phyloP scores from a whole-genome alignment of 345 rosid genomes.

The Eucalyptus leucophloia region DNA sequence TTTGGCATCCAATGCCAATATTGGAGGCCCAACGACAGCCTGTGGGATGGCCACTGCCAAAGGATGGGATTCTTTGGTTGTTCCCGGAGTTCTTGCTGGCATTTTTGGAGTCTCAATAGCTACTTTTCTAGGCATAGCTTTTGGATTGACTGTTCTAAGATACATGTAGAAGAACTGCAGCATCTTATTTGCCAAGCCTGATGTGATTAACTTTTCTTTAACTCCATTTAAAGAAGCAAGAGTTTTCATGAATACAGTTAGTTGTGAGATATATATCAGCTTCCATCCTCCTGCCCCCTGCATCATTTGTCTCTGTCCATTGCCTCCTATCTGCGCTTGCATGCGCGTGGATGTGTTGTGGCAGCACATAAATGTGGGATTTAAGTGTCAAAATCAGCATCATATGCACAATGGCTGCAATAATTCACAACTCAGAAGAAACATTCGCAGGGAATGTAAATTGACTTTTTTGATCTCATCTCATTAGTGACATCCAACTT shows the following conservation, averaged over 20 bases:
- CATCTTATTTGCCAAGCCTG: not conserved
- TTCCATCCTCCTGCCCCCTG: not conserved
- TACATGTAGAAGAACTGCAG: constrained; percentile 17
- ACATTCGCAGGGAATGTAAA: not conserved
- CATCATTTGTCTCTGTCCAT: not conserved
- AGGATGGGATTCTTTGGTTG: constrained; percentile 64
- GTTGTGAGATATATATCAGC: not conserved
- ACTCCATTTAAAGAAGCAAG: not conserved
- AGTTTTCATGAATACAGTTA: not conserved
- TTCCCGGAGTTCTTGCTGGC: constrained; percentile 68
- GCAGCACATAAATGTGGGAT: not conserved
- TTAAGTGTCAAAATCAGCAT: not conserved
- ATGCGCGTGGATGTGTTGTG: not conserved
- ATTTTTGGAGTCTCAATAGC: constrained; percentile 76
- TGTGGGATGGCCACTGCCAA: constrained; percentile 92
- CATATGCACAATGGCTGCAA: not conserved
- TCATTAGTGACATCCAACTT: not conserved
- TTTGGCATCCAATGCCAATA: constrained; percentile 82
- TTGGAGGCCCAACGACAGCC: constrained; percentile 95
- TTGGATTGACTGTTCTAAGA: constrained; percentile 41
- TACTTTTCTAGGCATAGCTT: constrained; percentile 57
- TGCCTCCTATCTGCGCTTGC: not conserved
- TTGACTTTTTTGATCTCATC: not conserved
- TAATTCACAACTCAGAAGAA: not conserved
- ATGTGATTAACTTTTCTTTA: not conserved